These are phyloP conservation scores for Toxoplasma gondii DNA, from an alignment of 169 alveolate species.

Conservation along the genomic window DNA sequence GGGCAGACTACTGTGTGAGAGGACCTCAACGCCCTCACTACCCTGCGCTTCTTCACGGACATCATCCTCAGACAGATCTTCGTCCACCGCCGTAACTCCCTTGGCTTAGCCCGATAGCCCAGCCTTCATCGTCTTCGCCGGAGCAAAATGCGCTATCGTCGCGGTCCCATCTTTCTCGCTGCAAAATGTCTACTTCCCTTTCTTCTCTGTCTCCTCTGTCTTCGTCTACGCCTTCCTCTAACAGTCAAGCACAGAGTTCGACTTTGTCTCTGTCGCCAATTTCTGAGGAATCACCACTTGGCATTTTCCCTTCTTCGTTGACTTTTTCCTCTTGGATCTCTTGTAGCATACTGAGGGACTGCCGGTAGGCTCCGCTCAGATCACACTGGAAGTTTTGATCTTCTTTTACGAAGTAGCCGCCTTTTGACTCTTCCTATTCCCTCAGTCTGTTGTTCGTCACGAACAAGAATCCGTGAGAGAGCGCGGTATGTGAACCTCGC, in stretches of 20 bases:
- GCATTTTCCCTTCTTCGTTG: background rate
- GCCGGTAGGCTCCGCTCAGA: background rate
- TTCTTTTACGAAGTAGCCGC: background rate
- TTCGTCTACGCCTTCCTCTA: too few species aligned
- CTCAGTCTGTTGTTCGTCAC: background rate
- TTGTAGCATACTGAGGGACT: background rate
- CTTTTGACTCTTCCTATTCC: background rate
- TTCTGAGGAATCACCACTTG: too few species aligned
- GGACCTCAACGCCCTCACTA: too few species aligned
- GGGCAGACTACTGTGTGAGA: too few species aligned
- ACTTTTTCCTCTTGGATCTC: background rate
- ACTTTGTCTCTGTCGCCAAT: too few species aligned
- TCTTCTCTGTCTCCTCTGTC: too few species aligned
- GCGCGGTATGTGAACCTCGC: too few species aligned
- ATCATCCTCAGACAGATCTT: background rate
- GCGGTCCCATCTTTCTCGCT: too few species aligned
- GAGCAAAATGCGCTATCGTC: too few species aligned
- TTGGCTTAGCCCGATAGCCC: background rate
- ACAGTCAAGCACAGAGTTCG: too few species aligned
- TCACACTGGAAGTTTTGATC: background rate
- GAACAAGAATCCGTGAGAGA: background rate
- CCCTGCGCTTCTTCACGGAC: background rate
- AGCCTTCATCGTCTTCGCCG: background rate
- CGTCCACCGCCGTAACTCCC: background rate
- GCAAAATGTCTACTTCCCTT: too few species aligned